phyloP scores from a whole-genome alignment of 2,329 filamentous ascomycete species.

The Fusarium lyarnte region DNA sequence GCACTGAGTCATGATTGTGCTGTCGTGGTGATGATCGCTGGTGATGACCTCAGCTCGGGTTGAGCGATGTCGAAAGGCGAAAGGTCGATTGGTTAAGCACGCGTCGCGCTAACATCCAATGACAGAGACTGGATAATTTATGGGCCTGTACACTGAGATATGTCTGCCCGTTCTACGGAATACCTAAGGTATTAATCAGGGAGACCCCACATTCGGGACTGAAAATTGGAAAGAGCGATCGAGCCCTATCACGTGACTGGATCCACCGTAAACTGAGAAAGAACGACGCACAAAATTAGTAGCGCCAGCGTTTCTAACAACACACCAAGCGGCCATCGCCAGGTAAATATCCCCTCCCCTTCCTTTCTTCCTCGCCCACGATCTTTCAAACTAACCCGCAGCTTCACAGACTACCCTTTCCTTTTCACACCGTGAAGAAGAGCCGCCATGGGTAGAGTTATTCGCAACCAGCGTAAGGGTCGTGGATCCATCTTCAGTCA shows the following conservation, averaged over 20 bases:
- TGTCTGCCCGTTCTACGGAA: not conserved
- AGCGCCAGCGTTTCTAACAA: conserved; percentile 46
- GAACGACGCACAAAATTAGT: conserved; percentile 50
- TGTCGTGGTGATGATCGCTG: conserved; percentile 22
- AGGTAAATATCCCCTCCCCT: conserved; percentile 47
- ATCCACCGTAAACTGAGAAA: conserved; percentile 15
- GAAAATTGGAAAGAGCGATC: not conserved
- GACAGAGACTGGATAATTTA: conserved; percentile 15
- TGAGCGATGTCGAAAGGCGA: conserved; percentile 12
- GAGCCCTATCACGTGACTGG: conserved; percentile 46
- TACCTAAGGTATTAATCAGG: not conserved
- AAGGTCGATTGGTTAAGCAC: conserved; percentile 24
- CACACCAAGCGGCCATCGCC: conserved; percentile 54
- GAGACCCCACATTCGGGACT: not conserved
- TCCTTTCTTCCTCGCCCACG: conserved; percentile 40
- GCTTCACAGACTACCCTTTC: conserved; percentile 47
- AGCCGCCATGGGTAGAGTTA: conserved; percentile 66
- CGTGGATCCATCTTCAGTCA: conserved; percentile 68
- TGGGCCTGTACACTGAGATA: not conserved
- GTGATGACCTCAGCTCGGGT: conserved; percentile 28
- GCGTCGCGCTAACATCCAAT: conserved; percentile 10
- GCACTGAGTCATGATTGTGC: not conserved
- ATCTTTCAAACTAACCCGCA: conserved; percentile 44
- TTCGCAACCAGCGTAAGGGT: conserved; percentile 73
- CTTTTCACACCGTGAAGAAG: conserved; percentile 48